These are phyloP conservation scores for Coniochaeta prunicola DNA, from an alignment of 2,329 filamentous ascomycete species.

Conservation along the genomic window DNA sequence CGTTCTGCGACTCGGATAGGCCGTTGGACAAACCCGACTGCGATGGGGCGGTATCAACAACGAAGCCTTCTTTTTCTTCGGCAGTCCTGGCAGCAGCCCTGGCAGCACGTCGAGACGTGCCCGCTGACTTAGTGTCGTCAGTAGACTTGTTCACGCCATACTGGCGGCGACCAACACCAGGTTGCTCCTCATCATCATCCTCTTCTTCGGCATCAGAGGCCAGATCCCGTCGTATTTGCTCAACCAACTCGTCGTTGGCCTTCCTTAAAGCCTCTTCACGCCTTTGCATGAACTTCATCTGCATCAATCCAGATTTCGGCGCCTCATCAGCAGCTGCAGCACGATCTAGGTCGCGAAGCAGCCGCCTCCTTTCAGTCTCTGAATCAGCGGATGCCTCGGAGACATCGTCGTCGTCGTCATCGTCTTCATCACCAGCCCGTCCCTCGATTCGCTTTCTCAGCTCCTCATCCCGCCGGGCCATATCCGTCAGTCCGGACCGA, in stretches of 20 bases:
- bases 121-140: constrained; percentile 14
- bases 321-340: constrained; percentile 38
- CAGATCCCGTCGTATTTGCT: constrained; percentile 64
- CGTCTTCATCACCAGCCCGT: constrained; percentile 33
- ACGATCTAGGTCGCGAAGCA: constrained; percentile 41
- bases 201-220: constrained; percentile 50
- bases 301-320: constrained; percentile 61
- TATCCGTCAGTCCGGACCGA: constrained; percentile 67
- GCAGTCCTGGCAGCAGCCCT: constrained; percentile 16
- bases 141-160: constrained; percentile 47
- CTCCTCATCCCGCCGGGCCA: constrained; percentile 77
- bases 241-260: constrained; percentile 71
- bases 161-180: constrained; percentile 60
- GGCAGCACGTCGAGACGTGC: constrained; percentile 4
- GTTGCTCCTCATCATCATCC: constrained; percentile 42
- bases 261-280: constrained; percentile 73
- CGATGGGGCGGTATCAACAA: constrained; percentile 13
- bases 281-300: constrained; percentile 92
- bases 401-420: constrained; percentile 31
- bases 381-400: constrained; percentile 51
- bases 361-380: constrained; percentile 39
- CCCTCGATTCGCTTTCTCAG: constrained; percentile 73
- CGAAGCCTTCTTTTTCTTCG: constrained; percentile 16
- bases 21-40: constrained; percentile 1
- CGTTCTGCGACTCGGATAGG: neutral